Percentiles rank a stretch among this genome's conserved stretches.
These are phyloP conservation scores for button mushroom (Agaricus bisporus) DNA, from an alignment of 768 basidiomycete genomes.

Conservation along the genomic window DNA sequence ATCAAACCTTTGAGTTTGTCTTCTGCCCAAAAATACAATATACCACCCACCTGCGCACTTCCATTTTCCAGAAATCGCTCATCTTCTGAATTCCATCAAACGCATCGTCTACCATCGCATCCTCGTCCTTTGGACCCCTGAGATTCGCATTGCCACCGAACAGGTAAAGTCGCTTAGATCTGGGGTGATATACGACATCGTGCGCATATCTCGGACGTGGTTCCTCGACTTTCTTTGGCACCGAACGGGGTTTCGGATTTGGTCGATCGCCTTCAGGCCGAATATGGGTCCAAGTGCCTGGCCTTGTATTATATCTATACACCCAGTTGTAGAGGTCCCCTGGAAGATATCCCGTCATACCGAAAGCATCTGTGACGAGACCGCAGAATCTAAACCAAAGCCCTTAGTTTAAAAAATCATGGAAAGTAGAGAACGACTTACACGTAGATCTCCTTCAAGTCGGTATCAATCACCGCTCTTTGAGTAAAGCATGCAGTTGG, in stretches of 20 bases:
- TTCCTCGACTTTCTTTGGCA: conserved; percentile 20
- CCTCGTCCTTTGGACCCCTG: conserved; percentile 9
- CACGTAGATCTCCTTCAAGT: conserved; percentile 67
- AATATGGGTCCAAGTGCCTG: conserved; percentile 64
- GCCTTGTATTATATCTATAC: conserved; percentile 52
- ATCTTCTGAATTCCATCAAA: conserved; percentile 20
- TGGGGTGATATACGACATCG: conserved; percentile 68
- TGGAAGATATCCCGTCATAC: conserved; percentile 34
- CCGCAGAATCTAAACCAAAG: conserved; percentile 50
- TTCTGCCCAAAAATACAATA: neutral
- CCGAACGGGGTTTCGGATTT: neutral
- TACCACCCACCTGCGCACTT: conserved; percentile 48
- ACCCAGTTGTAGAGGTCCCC: conserved; percentile 57
- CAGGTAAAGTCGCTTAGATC: conserved; percentile 50
- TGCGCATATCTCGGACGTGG: conserved; percentile 71
- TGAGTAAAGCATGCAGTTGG: conserved; percentile 73
- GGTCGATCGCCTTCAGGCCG: conserved; percentile 25
- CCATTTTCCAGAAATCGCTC: conserved; percentile 79
- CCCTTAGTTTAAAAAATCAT: neutral
- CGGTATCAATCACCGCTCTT: conserved; percentile 61
- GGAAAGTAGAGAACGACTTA: conserved; percentile 25
- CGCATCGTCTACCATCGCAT: neutral
- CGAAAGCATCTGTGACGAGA: conserved; percentile 36
- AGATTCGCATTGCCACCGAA: conserved; percentile 70
- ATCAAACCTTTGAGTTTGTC: neutral